A percentile compares a stretch with the other conserved stretches of the same genome.
These are phyloP conservation scores for Suillus fuscotomentosus DNA, from an alignment of 768 basidiomycete species.

Conservation along the genomic window DNA sequence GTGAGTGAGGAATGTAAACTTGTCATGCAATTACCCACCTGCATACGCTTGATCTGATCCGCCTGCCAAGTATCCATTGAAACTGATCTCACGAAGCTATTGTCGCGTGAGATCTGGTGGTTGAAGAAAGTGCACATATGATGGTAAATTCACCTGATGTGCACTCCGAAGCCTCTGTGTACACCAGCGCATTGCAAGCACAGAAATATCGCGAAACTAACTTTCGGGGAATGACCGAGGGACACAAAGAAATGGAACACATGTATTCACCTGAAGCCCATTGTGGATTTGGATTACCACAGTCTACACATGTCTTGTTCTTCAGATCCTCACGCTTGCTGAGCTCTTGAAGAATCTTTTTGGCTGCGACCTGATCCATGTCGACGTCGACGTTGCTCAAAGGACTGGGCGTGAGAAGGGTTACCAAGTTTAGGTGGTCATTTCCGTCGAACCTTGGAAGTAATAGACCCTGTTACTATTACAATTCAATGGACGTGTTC, in stretches of 20 bases:
- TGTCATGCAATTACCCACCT: constrained; percentile 46
- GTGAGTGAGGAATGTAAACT: constrained; percentile 10
- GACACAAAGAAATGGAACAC: background rate
- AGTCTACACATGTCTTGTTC: constrained; percentile 83
- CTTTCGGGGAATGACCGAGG: constrained; percentile 13
- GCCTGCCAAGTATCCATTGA: constrained; percentile 97
- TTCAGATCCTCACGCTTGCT: constrained; percentile 66
- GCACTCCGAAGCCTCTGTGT: constrained; percentile 91
- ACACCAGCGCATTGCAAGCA: constrained; percentile 87
- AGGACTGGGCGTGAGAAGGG: background rate
- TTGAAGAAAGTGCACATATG: constrained; percentile 4
- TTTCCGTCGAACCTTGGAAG: background rate
- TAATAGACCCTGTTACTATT: background rate
- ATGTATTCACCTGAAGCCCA: constrained; percentile 77
- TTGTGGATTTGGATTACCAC: constrained; percentile 87
- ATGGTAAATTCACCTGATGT: constrained; percentile 62
- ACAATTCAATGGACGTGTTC: background rate
- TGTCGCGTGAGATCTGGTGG: constrained; percentile 9
- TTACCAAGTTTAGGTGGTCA: background rate
- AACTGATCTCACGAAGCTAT: constrained; percentile 86
- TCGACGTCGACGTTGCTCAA: constrained; percentile 15
- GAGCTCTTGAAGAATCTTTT: constrained; percentile 73
- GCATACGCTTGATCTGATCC: constrained; percentile 88
- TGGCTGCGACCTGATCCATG: constrained; percentile 61
- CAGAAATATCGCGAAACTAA: constrained; percentile 83